These are phyloP conservation scores for Strigomonas galati DNA, from an alignment of 208 protist genomes.

Conservation along the genomic window DNA sequence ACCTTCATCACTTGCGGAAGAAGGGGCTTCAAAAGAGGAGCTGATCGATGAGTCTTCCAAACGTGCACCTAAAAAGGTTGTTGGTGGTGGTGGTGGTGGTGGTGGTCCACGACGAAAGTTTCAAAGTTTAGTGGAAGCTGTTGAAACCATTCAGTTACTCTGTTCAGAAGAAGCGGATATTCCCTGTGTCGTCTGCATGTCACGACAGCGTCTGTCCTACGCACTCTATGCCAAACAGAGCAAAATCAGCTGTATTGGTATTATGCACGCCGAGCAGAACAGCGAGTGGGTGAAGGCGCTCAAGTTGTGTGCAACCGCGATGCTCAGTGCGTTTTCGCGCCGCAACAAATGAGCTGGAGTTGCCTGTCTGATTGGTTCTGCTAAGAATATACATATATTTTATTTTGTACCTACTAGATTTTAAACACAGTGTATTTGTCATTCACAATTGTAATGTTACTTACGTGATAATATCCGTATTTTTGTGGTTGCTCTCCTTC, in stretches of 20 bases:
- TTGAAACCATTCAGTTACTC: conserved; percentile 18
- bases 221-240: conserved; percentile 62
- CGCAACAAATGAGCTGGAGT: too few species aligned
- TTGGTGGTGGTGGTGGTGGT: too few species aligned
- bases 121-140: not conserved
- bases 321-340: not conserved
- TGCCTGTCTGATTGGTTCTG: too few species aligned
- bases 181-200: conserved; percentile 53
- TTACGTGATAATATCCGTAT: too few species aligned
- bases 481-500: too few species aligned
- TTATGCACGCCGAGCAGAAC: conserved; percentile 37
- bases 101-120: not conserved
- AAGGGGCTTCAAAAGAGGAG: not conserved
- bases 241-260: conserved; percentile 36
- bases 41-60: too few species aligned
- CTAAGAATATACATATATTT: too few species aligned
- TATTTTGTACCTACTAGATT: too few species aligned
- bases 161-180: conserved; percentile 9
- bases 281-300: not conserved
- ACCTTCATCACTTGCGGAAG: not conserved
- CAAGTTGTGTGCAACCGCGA: not conserved
- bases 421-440: too few species aligned
- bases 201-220: conserved; percentile 56
- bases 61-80: too few species aligned
- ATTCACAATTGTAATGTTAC: too few species aligned